Base-by-base conservation (phyloP, 768 basidiomycete genomes). In the Tulasnella sp. region DNA sequence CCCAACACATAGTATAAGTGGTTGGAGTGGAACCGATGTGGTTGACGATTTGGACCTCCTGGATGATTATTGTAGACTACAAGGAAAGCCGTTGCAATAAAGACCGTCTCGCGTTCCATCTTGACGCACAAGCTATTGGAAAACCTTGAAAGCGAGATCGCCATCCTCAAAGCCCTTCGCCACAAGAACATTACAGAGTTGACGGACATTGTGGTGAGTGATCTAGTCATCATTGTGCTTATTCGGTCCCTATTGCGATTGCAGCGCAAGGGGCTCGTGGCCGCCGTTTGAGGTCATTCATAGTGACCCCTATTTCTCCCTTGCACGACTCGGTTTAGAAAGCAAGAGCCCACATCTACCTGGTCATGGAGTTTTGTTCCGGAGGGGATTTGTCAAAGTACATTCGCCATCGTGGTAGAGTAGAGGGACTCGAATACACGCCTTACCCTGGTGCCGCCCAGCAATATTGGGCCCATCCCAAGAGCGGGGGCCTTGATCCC, bases 111-210 rank as follows among this genome's bases (percentile, higher is more conserved):
- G 80, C 91, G 93, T 75, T 91, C 93, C 83, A 94, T 92, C 82
- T 90, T 99, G 48, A 96, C 92, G 46, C 88, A 94, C 19, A 99
- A 98, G 86, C 90, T 98, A 24, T 91, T 98, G 79, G 97, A 99
- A 87, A 99, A 98, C 84, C 90, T 99, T n/a, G 96, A 98, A 85
- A 94, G 94, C 82, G 98, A 99, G 88, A 98, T 99, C 80, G 92
- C 95, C 81, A 98, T 99, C 81, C 90, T 99, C 83, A 99, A 98
- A 87, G 92, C 92, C 1, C 89, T 98, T 75, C 94, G 92, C 6
- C 96, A 99, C 85, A 88, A 94, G 62, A 96, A 99, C 86, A 94
- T 99, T 76, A 98, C 98, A 10, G 92, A 91, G 82, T 88, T 99
- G 38, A 91, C 96, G 76, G 96, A 98, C 84, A 97, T 98, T 81